Conservation (phyloP, 192 early-diverging fungal species). For the Rhizoclosmatium globosum region DNA sequence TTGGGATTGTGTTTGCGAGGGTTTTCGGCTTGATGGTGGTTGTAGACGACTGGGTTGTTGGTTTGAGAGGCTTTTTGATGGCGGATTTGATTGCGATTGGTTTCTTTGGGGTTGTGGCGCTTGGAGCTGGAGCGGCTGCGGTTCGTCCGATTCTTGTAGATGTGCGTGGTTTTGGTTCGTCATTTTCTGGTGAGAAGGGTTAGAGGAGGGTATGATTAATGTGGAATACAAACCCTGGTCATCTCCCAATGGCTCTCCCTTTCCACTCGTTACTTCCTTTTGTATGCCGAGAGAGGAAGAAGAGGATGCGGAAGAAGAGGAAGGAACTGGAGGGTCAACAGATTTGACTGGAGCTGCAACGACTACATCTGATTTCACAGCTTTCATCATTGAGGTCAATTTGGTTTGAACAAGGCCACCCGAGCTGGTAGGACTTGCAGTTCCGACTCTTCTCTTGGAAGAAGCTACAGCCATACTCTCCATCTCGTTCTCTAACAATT, state of each 20-base stretch:
- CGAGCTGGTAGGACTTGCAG: neutral
- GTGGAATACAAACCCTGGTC: no score
- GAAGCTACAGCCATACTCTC: neutral
- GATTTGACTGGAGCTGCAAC: neutral
- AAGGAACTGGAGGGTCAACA: neutral
- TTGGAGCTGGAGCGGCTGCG: no score
- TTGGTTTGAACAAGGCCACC: neutral
- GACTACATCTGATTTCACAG: neutral
- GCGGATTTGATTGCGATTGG: neutral
- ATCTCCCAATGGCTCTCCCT: no score
- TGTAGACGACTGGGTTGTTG: neutral
- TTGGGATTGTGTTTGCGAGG: neutral
- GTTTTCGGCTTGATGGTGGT: no score
- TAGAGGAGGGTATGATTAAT: no score
- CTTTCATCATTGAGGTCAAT: slow-evolving; percentile 2
- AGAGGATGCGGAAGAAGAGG: no score
- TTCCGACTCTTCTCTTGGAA: neutral
- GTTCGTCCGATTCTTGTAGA: no score
- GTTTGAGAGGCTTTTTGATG: neutral
- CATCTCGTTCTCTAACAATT: slow-evolving; percentile 36
- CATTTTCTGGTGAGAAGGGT: no score
- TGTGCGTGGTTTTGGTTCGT: no score
- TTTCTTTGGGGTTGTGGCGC: neutral
- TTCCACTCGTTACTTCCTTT: no score
- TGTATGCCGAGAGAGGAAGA: no score